A percentile compares a stretch with the other conserved stretches of the same genome.
phyloP scores from a whole-genome alignment of 176 grass and related monocot species.

The Zoysia pacifica region DNA sequence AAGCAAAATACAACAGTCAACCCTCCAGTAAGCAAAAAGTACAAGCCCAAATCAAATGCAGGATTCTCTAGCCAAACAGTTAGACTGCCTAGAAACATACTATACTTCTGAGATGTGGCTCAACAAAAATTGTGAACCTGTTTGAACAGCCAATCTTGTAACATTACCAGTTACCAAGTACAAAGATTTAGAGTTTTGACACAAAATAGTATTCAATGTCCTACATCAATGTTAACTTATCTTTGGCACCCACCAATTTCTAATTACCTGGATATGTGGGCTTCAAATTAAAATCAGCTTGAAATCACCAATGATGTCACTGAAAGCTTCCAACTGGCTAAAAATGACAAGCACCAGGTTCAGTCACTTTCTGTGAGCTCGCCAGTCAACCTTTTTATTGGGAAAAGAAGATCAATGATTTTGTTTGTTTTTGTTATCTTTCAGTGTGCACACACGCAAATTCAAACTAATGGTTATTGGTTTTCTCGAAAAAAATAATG shows the following conservation, averaged over 20 bases:
- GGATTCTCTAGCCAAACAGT: not conserved
- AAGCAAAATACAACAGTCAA: not conserved
- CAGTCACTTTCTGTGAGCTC: conserved; percentile 4
- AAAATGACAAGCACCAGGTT: conserved; percentile 20
- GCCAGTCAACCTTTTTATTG: not conserved
- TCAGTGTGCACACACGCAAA: not conserved
- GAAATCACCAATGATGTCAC: conserved; percentile 38
- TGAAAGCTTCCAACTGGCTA: conserved; percentile 14
- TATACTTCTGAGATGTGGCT: not conserved
- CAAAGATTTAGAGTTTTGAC: not conserved
- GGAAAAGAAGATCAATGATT: not conserved
- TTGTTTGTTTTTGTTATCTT: not conserved
- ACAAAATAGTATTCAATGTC: conserved; percentile 24
- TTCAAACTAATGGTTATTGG: conserved; percentile 10
- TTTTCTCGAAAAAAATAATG: not conserved
- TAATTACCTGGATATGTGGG: conserved; percentile 2
- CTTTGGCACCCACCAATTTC: conserved; percentile 8
- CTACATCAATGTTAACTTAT: not conserved
- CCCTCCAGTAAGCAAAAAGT: not conserved
- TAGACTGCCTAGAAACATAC: not conserved
- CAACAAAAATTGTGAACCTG: not conserved
- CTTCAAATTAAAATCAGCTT: conserved; percentile 26
- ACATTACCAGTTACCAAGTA: conserved; percentile 13
- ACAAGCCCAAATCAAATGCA: not conserved
- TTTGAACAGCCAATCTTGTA: not conserved